Conservation (phyloP, 2,329 filamentous ascomycete genomes). For the Talaromyces atroroseus region DNA sequence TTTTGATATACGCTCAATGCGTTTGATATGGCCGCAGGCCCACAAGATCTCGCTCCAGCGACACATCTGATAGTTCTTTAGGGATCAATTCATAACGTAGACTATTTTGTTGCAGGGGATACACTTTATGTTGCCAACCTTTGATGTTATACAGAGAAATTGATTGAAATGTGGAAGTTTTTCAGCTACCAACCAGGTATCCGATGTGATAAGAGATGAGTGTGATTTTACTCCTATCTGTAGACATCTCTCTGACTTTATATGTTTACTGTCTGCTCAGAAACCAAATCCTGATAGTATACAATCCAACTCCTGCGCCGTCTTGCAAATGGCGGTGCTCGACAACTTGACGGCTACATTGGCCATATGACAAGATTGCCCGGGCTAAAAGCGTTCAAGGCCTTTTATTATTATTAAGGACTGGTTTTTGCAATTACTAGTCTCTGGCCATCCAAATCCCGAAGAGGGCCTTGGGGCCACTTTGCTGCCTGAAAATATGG, state of each 20-base stretch:
- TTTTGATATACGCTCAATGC: conserved; percentile 4
- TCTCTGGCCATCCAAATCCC: neutral
- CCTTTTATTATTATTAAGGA: neutral
- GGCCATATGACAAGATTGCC: neutral
- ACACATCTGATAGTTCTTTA: conserved; percentile 4
- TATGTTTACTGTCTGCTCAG: neutral
- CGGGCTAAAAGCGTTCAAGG: neutral
- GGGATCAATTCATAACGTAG: neutral
- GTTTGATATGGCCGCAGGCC: conserved; percentile 9
- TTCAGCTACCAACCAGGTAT: neutral
- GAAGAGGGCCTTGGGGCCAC: neutral
- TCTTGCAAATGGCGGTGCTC: neutral
- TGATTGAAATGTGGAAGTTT: neutral
- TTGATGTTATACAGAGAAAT: neutral
- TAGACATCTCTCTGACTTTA: neutral
- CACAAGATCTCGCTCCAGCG: conserved; percentile 8
- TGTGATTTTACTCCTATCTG: neutral
- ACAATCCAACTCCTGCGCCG: neutral
- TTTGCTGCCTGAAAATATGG: conserved; percentile 6
- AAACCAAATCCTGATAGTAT: neutral
- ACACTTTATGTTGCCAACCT: neutral
- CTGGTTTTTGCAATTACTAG: neutral
- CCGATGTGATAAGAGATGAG: neutral
- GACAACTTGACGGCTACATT: neutral
- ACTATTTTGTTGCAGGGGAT: neutral